A percentile compares a stretch with the other conserved stretches of the same genome.
phyloP scores from a whole-genome alignment of 83 land plant genomes.

The Diphasiastrum complanatum region DNA sequence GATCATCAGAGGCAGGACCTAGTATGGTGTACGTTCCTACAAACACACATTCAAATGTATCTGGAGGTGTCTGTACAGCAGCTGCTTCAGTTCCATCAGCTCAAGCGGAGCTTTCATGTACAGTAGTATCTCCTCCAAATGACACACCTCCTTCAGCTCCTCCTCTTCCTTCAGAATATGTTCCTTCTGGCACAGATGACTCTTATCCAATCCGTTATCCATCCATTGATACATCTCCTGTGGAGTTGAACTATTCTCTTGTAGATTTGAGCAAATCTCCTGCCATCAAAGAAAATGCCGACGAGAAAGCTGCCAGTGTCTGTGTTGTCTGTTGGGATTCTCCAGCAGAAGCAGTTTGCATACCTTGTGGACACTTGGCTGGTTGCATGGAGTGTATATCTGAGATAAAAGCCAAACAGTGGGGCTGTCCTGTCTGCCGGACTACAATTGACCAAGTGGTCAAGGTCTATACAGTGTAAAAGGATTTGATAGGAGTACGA shows the following conservation, averaged over 20 bases:
- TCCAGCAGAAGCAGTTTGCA: constrained; percentile 17
- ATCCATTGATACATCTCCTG: constrained; percentile 48
- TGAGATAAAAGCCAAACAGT: constrained; percentile 3
- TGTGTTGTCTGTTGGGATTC: constrained; percentile 25
- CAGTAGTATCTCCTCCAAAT: background rate
- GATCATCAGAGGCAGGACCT: constrained; percentile 27
- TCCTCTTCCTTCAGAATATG: constrained; percentile 43
- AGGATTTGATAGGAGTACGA: no score
- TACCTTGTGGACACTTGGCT: constrained; percentile 23
- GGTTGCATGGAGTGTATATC: constrained; percentile 22
- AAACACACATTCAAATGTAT: background rate
- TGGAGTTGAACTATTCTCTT: constrained; percentile 28
- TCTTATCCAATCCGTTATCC: constrained; percentile 66
- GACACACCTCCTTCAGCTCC: constrained; percentile 71
- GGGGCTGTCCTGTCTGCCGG: constrained; percentile 25
- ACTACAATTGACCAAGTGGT: constrained; percentile 6
- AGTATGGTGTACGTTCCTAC: constrained; percentile 6
- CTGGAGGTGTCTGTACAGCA: constrained; percentile 15
- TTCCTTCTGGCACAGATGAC: no score
- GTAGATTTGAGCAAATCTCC: background rate
- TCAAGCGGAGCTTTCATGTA: background rate
- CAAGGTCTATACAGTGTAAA: constrained; percentile 17
- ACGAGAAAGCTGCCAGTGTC: constrained; percentile 3
- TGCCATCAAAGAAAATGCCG: background rate
- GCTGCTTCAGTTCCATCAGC: background rate